Percentiles rank a stretch among this genome's conserved stretches.
These are phyloP conservation scores for Nannochloropsis oceanica DNA, from an alignment of 108 stramenopile species.

Conservation along the genomic window DNA sequence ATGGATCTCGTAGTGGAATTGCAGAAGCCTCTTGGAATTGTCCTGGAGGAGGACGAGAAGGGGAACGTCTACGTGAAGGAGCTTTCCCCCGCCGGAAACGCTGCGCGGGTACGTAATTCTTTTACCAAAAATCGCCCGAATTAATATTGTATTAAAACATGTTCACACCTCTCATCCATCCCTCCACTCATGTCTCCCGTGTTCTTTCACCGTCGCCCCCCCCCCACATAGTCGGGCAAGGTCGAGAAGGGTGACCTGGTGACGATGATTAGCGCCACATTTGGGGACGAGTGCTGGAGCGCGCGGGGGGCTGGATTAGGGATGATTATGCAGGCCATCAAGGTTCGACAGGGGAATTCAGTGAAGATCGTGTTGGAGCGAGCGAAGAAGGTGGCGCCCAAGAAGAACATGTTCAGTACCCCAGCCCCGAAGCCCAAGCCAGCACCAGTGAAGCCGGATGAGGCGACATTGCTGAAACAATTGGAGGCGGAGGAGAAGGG, in stretches of 20 bases:
- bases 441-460: constrained; percentile 1
- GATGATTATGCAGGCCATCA: constrained; percentile 71
- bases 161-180: neutral
- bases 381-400: constrained; percentile 7
- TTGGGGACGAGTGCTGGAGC: constrained; percentile 89
- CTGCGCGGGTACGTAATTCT: neutral
- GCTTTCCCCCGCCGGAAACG: neutral
- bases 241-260: constrained; percentile 72
- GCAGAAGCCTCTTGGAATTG: constrained; percentile 68
- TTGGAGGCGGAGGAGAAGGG: constrained; percentile 22
- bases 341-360: constrained; percentile 40
- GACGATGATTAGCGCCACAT: constrained; percentile 82
- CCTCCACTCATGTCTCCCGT: neutral
- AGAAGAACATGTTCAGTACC: neutral
- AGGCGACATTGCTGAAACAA: constrained; percentile 12
- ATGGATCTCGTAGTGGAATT: constrained; percentile 74
- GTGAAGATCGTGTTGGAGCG: constrained; percentile 30
- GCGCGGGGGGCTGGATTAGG: constrained; percentile 68
- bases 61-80: constrained; percentile 28
- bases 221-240: constrained; percentile 8
- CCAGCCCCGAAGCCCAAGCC: neutral
- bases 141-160: neutral
- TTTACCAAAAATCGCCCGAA: neutral
- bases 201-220: neutral
- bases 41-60: constrained; percentile 69